A percentile compares a stretch with the other conserved stretches of the same genome.
phyloP scores from a whole-genome alignment of 257 asterid genomes.

The Solanum acaule region DNA sequence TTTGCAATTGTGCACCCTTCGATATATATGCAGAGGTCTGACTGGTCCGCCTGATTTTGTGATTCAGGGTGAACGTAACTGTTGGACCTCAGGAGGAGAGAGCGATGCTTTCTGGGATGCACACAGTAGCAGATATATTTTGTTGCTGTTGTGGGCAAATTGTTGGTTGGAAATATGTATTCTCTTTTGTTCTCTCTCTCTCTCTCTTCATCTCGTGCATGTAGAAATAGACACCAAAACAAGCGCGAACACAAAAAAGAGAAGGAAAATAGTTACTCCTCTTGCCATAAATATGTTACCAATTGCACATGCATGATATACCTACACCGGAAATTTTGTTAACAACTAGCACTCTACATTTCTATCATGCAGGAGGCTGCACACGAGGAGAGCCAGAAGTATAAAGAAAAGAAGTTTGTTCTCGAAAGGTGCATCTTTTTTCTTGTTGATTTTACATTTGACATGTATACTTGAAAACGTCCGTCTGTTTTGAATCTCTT shows the following conservation, averaged over 20 bases:
- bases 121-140: slow-evolving; percentile 67
- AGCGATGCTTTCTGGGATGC: slow-evolving; percentile 73
- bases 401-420: slow-evolving; percentile 74
- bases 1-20: not conserved
- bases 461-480: not conserved
- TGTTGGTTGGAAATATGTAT: slow-evolving; percentile 88
- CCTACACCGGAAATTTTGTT: not conserved
- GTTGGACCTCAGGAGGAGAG: slow-evolving; percentile 68
- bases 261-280: not conserved
- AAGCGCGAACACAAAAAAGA: not conserved
- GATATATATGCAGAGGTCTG: not conserved
- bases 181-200: slow-evolving; percentile 5
- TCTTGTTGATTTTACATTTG: not conserved
- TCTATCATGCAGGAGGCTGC: slow-evolving; percentile 46
- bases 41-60: not conserved
- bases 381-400: slow-evolving; percentile 60
- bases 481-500: not conserved
- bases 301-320: not conserved
- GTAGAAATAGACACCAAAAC: not conserved
- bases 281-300: not conserved
- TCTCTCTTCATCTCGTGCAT: not conserved
- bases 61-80: slow-evolving; percentile 46
- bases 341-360: not conserved
- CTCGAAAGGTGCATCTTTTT: slow-evolving; percentile 44
- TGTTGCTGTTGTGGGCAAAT: slow-evolving; percentile 76